Base-by-base conservation (phyloP, 352 stramenopile species). In the Phytophthora hibernalis region DNA sequence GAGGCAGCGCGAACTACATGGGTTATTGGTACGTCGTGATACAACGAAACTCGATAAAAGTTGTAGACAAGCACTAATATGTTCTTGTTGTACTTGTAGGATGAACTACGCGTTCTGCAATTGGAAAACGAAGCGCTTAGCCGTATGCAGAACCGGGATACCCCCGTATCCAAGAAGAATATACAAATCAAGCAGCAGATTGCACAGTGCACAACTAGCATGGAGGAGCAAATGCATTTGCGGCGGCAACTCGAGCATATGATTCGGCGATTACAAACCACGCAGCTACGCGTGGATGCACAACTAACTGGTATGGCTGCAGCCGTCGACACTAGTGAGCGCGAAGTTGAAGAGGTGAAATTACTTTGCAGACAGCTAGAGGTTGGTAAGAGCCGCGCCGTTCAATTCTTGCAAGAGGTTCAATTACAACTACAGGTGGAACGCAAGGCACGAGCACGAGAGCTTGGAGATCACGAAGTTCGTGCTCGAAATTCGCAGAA, bases 221-320 rank as follows among this genome's bases (percentile, higher is more conserved):
- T 92, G 84, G 87, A 95, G 51, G 83, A 93, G 58, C 83, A 95
- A 69, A 89, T 92, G 80, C 81, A 93, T 66, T 50, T 79, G 15
- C 72, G 84, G 5, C 56, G 85, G 42, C 85, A 93, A 51, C 73
- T 93, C 3, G 85, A 93, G 65, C 87, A 93, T 77, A 93, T 95
- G 87, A 79, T 92, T 44, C 79, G 85, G 11, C 82, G 87, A 0
- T 70, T 95, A 6, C 83, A 93, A 65, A 91, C 82, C 3, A 87
- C 80, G 0, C 85, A 93, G 31, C 64, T 93, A 24, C 82, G 83
- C 22, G 82, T 93, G 13, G 79, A 93, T 31, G 62, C 82, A 16
- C 87, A 95, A 26, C 65, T 95, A 15, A 68, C 80, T 8, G 79
- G 79, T 10, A 93, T 95, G 83, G 61, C 80, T 8, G 69, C 82